Base-by-base conservation (phyloP, 768 basidiomycete species). In the Boletus vinaceobasis region DNA sequence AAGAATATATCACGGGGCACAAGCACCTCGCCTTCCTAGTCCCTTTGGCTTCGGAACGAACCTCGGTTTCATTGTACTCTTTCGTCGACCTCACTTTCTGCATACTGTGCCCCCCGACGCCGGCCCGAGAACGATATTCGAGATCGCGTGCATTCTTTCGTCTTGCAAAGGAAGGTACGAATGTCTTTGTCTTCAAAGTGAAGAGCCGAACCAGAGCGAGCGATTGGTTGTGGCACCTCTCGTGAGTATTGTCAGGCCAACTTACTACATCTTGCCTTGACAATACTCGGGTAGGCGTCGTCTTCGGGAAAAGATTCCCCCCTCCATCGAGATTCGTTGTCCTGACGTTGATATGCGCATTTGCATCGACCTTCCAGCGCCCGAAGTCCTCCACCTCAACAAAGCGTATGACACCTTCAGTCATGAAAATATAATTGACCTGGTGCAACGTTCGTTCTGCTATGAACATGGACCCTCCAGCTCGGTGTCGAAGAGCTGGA, bases 201-300 rank as follows among this genome's bases (percentile, higher is more conserved):
- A 90, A 88, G 67, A 85, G 84, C 58, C 82, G 90, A 29, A 85
- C 87, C 6, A 76, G 92, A 48, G 87, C 90, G 1, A 77, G 82
- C 37, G 93, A 97, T 68, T 98, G 95, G 95, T 77, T 84, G 43
- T 97, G 93, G 94, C 79, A 83, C 49, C 73, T 97, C 43, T 93
- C 91, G 93, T 86, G 60, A 52, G 72, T 52, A 49, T 31, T 36
- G 7, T n/a, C 39, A 19, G 2, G 23, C 15, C 39, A n/a, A 42
- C 31, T 32, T 15, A 9, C 17, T 13, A 26, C 14, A 40, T 19
- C n/a, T 33, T 39, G 9, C 23, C 7, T 36, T 56, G 61, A 57
- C 37, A 35, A 29, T 33, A 21, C 7, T 40, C 39, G 23, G 32
- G 9, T 54, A 93, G 91, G 88, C 80, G 79, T 46, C 77, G 81